These are phyloP conservation scores for Phycomyces blakesleeanus DNA, from an alignment of 192 early-diverging fungal species.

Conservation along the genomic window DNA sequence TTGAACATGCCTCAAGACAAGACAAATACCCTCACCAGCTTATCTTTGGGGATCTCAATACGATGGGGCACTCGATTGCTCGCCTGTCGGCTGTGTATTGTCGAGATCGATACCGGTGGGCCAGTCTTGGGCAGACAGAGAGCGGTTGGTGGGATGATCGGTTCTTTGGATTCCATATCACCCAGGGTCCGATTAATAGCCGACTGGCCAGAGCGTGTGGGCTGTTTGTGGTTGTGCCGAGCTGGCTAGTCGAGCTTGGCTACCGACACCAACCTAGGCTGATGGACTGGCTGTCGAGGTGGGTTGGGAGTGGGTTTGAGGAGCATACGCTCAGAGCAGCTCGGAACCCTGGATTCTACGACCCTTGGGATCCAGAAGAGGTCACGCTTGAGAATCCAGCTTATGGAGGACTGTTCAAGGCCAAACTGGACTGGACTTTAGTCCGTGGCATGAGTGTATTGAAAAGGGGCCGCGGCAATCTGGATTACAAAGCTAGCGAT, in stretches of 20 bases:
- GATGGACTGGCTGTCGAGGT: conserved; percentile 8
- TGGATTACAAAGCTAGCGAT: conserved; percentile 61
- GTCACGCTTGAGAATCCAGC: conserved; percentile 60
- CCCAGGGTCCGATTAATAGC: conserved; percentile 42
- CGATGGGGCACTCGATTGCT: conserved; percentile 73
- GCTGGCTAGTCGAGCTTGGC: not conserved
- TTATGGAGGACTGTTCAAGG: conserved; percentile 62
- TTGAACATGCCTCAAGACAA: conserved; percentile 52
- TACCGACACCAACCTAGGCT: not conserved
- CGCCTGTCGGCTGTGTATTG: conserved; percentile 62
- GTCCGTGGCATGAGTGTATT: conserved; percentile 52
- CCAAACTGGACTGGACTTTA: conserved; percentile 74
- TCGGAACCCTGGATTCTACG: conserved; percentile 72
- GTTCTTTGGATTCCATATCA: conserved; percentile 48
- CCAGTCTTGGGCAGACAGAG: conserved; percentile 61
- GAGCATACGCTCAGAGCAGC: conserved; percentile 43
- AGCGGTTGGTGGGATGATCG: conserved; percentile 68
- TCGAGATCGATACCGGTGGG: conserved; percentile 61
- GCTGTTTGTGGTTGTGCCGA: not conserved
- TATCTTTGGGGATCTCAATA: conserved; percentile 75
- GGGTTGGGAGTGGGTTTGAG: conserved; percentile 40
- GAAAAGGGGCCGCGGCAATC: conserved; percentile 55
- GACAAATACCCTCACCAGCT: conserved; percentile 64
- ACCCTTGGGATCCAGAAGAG: conserved; percentile 61
- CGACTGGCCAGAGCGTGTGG: conserved; percentile 28